phyloP scores from a whole-genome alignment of 1,139 yeast species.

The Protomyces arabidopsidicola region DNA sequence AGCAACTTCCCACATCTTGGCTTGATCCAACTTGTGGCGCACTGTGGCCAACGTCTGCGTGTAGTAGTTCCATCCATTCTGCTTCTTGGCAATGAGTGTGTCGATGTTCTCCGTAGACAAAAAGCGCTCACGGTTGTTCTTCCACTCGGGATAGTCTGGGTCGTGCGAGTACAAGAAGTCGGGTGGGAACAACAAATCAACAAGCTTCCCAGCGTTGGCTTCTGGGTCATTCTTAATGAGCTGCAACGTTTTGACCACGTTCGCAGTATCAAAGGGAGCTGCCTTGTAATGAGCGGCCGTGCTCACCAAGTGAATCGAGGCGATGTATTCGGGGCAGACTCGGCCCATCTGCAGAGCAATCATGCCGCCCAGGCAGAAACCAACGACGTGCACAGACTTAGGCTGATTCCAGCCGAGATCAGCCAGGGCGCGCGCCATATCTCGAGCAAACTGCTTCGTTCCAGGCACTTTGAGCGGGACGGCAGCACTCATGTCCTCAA shows the following conservation, averaged over 20 bases:
- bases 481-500: slow-evolving; percentile 6
- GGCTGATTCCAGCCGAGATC: slow-evolving; percentile 17
- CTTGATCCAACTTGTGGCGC: slow-evolving; percentile 5
- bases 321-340: slow-evolving; percentile 19
- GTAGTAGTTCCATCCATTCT: slow-evolving; percentile 7
- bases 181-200: slow-evolving; percentile 18
- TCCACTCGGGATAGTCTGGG: background rate
- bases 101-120: background rate
- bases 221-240: slow-evolving; percentile 8
- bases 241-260: slow-evolving; percentile 1
- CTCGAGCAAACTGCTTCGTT: slow-evolving; percentile 19
- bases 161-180: slow-evolving; percentile 8
- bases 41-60: slow-evolving; percentile 3
- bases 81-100: slow-evolving; percentile 6
- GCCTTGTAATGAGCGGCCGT: slow-evolving; percentile 6
- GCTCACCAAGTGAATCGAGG: slow-evolving; percentile 13
- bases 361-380: slow-evolving; percentile 23
- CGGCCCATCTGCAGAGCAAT: slow-evolving; percentile 25
- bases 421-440: slow-evolving; percentile 8
- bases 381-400: slow-evolving; percentile 12
- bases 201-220: background rate
- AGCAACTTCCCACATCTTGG: slow-evolving; percentile 17
- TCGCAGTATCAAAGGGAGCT: slow-evolving; percentile 2
- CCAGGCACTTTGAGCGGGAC: slow-evolving; percentile 16
- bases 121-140: slow-evolving; percentile 6